Base-by-base conservation (phyloP, 1,284 basidiomycete species). In the Coniferiporia weirii region DNA sequence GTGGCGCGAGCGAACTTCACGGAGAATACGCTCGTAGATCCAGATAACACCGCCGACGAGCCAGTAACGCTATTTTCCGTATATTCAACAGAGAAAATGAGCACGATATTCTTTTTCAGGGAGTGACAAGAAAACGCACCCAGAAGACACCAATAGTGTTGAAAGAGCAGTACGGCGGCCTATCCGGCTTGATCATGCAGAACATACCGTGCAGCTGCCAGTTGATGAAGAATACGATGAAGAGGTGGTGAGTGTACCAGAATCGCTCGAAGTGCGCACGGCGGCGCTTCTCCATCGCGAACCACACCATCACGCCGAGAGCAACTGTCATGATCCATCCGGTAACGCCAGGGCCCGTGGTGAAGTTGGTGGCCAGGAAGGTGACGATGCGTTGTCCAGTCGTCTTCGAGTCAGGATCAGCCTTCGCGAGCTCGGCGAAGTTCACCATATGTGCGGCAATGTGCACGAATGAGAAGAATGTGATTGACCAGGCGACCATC, bases 131-230 rank as follows among this genome's bases (percentile, higher is more conserved):
- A 56, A 38, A 20, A 75, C 83, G 64, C 66, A 92, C 88, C 93
- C 93, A 96, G 76, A 96, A 95, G 62, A 94, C 91, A 66, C 92
- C 93, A 65, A 94, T 85, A n/a, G 76, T 82, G 69, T 87, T 89
- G 72, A 72, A 87, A 4, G 87, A 91, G 75, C 93, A 96, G 73
- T 81, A 93, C 0, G 91, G 92, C 0, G 88, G 80, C 56, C 88
- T 78, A 72, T 95, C 91, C n/a, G 93, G 92, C 74, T 92, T 75
- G 73, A 93, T 91, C 89, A 91, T 92, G 72, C 92, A 95, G 81
- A 93, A 94, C 89, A 95, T 90, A 57, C 93, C 93, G 69, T 95
- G 93, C 40, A 95, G 76, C 72, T 95, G 93, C 93, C 93, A 95
- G 67, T 79, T 77, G 70, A 92, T 80, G 77, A 96, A 96, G 80